Conservation (phyloP, 495 filamentous ascomycete genomes). For the Penicillium arizonense region DNA sequence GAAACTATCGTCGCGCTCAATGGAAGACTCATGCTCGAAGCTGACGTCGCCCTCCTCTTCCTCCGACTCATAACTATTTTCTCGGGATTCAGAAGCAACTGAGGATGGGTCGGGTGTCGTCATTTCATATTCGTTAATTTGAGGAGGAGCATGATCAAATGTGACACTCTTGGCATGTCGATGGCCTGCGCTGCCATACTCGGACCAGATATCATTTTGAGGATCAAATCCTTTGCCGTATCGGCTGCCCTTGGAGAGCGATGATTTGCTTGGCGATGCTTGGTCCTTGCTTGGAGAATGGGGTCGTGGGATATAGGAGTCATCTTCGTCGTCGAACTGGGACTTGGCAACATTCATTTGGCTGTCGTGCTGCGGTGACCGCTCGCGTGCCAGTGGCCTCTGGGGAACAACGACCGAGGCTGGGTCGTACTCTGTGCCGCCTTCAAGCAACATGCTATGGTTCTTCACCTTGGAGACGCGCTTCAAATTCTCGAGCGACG, state of each 20-base stretch:
- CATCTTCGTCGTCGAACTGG: constrained; percentile 34
- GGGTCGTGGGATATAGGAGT: constrained; percentile 38
- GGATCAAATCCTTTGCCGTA: constrained; percentile 70
- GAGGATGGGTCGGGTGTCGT: constrained; percentile 92
- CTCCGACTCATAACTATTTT: constrained; percentile 89
- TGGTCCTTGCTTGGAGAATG: constrained; percentile 71
- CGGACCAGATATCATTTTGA: constrained; percentile 70
- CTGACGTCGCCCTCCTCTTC: constrained; percentile 69
- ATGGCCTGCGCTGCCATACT: constrained; percentile 55
- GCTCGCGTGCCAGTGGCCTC: constrained; percentile 67
- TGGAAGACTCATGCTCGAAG: constrained; percentile 65
- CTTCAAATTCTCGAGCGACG: constrained; percentile 91
- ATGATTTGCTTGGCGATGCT: constrained; percentile 81
- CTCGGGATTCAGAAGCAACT: constrained; percentile 79
- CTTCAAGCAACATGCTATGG: constrained; percentile 89
- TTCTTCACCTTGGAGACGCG: constrained; percentile 93
- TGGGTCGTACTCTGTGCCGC: constrained; percentile 87
- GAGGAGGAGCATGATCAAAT: constrained; percentile 89
- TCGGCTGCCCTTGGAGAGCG: constrained; percentile 65
- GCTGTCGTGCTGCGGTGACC: constrained; percentile 55
- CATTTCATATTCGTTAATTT: constrained; percentile 97
- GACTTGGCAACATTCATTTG: constrained; percentile 57
- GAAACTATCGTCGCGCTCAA: constrained; percentile 83
- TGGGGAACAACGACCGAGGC: constrained; percentile 70
- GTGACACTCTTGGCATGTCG: constrained; percentile 94